Evolutionary conservation across 2,329 filamentous ascomycete species (phyloP).

Genomic region (Metarhizium rileyi): DNA sequence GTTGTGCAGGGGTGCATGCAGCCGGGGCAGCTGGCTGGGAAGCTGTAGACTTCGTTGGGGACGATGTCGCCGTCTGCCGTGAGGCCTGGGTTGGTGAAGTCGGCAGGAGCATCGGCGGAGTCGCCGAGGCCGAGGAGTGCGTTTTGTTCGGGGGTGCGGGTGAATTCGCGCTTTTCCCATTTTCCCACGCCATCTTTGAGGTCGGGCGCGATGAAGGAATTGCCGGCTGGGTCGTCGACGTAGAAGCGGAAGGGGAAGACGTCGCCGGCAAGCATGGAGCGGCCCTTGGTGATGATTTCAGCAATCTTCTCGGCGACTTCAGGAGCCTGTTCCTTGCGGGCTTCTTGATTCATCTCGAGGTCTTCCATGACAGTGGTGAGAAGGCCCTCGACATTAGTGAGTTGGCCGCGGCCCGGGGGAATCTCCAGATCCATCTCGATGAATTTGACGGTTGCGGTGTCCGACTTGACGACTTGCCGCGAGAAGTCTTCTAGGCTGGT

Average conservation of each 20-base stretch:
- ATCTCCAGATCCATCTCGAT: slow-evolving; percentile 92
- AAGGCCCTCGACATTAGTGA: slow-evolving; percentile 89
- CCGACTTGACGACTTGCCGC: slow-evolving; percentile 85
- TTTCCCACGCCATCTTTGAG: slow-evolving; percentile 73
- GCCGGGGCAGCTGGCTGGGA: slow-evolving; percentile 85
- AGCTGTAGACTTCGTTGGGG: slow-evolving; percentile 85
- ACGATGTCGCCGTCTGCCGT: slow-evolving; percentile 66
- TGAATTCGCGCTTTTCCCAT: slow-evolving; percentile 78
- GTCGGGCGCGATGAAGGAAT: slow-evolving; percentile 92
- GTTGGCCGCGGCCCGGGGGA: slow-evolving; percentile 78
- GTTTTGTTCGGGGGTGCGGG: slow-evolving; percentile 78
- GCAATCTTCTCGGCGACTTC: slow-evolving; percentile 72
- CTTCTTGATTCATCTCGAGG: slow-evolving; percentile 71
- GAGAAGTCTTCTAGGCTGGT: slow-evolving; percentile 65
- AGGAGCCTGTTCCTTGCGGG: slow-evolving; percentile 65
- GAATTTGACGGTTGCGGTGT: slow-evolving; percentile 75
- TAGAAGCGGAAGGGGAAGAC: slow-evolving; percentile 81
- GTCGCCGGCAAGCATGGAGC: slow-evolving; percentile 67
- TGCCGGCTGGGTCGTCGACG: slow-evolving; percentile 85
- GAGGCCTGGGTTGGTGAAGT: slow-evolving; percentile 40
- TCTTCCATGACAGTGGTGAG: slow-evolving; percentile 70
- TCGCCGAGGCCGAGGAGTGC: slow-evolving; percentile 68
- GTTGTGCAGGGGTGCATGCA: slow-evolving; percentile 80
- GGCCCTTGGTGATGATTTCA: slow-evolving; percentile 62
- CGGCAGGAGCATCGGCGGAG: slow-evolving; percentile 42